Conservation (phyloP, 768 basidiomycete species). For the Mycena polygramma region DNA sequence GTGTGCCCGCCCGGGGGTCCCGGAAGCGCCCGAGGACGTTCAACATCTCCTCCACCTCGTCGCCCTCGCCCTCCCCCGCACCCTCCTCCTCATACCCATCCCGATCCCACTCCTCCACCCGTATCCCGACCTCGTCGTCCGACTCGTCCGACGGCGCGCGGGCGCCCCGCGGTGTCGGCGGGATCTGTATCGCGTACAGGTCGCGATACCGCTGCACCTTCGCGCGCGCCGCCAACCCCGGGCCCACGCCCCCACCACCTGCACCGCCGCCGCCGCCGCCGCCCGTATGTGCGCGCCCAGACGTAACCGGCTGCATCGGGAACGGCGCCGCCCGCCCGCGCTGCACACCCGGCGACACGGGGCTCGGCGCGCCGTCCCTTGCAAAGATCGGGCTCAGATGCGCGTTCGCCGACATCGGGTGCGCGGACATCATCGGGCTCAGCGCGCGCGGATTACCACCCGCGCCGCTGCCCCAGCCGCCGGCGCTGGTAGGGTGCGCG, state of each 20-base stretch:
- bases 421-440: background rate
- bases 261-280: constrained; percentile 35
- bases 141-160: background rate
- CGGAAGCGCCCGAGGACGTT: constrained; percentile 57
- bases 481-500: background rate
- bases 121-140: constrained; percentile 29
- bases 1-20: constrained; percentile 30
- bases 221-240: constrained; percentile 44
- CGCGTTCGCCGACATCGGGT: background rate
- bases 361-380: background rate
- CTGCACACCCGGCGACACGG: constrained; percentile 43
- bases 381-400: background rate
- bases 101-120: constrained; percentile 42
- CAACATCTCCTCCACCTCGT: constrained; percentile 48
- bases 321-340: constrained; percentile 67
- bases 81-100: background rate
- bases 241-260: constrained; percentile 35
- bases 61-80: constrained; percentile 35
- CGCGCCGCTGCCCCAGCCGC: too few species aligned
- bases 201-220: constrained; percentile 48
- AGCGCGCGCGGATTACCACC: too few species aligned
- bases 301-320: constrained; percentile 58
- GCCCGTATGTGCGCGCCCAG: background rate
- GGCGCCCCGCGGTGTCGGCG: constrained; percentile 31
- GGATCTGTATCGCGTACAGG: constrained; percentile 45